Evolutionary conservation across 768 basidiomycete genomes (phyloP).

Genomic region (Trametes punicea): DNA sequence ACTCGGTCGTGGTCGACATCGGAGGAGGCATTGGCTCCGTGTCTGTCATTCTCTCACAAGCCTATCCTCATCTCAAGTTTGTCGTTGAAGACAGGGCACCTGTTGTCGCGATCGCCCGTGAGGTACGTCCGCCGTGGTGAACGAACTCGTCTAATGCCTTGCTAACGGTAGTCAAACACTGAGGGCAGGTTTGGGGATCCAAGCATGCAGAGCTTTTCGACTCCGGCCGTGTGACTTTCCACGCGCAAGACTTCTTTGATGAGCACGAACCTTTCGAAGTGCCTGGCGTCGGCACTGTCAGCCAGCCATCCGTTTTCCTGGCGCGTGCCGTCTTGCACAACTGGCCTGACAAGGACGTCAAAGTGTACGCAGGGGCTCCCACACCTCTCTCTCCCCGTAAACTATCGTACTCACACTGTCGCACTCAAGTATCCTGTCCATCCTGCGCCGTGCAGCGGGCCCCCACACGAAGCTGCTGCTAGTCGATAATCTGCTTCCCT

Average conservation of each 20-base stretch:
- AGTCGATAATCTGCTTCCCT: conserved; percentile 7
- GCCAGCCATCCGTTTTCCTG: conserved; percentile 13
- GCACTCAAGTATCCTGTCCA: background rate
- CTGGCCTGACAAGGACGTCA: conserved; percentile 14
- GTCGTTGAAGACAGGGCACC: conserved; percentile 18
- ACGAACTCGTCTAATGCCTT: background rate
- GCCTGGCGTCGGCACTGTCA: conserved; percentile 7
- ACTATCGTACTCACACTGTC: background rate
- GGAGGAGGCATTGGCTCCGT: conserved; percentile 22
- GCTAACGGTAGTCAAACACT: background rate
- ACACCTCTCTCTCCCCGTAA: background rate
- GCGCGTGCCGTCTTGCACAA: conserved; percentile 9
- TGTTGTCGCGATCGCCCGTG: conserved; percentile 36
- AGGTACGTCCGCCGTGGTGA: conserved; percentile 8
- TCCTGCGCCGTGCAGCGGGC: conserved; percentile 9
- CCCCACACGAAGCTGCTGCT: conserved; percentile 8
- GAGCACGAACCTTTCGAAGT: conserved; percentile 7
- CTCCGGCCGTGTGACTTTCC: conserved; percentile 9
- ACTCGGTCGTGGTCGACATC: conserved; percentile 19
- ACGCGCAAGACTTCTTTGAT: conserved; percentile 14
- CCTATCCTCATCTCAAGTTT: conserved; percentile 17
- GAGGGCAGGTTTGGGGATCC: conserved; percentile 6
- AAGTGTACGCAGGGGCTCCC: background rate
- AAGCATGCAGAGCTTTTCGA: conserved; percentile 13
- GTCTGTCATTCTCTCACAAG: conserved; percentile 17